Base-by-base conservation (phyloP, 208 protist species). In the Tritrichomonas foetus region DNA sequence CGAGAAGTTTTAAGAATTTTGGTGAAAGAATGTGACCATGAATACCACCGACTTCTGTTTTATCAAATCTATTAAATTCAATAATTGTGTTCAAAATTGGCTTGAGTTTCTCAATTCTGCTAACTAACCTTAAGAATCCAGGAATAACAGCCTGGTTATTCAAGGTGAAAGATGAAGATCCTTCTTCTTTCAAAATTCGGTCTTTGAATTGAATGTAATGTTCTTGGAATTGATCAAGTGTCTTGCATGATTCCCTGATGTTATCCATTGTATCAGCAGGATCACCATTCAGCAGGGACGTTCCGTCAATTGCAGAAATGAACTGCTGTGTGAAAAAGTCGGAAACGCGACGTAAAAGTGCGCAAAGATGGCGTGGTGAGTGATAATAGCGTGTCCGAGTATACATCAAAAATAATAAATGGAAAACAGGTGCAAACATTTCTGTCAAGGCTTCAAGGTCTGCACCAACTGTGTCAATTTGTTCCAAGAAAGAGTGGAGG, bases 31-130 rank as follows among this genome's bases (percentile, higher is more conserved):
- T 44, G 13, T 89, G 44, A 22, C 78, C 78, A 36, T 89, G 78
- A 47, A 89, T 89, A 89, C 78, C 78, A 39, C 78, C 78, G 39
- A 89, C 78, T 89, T 89, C 78, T 57, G 78, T 89, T 49, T 89
- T 89, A 89, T 89, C 78, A 47, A 89, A 89, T 89, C 78, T 53
- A 33, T 25, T 89, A 47, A 89, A 89, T 89, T 89, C 78, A 47
- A 89, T 89, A 47, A 89, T 89, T 53, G 78, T 89, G 14, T 53
- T 22, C 20, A 89, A 16, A 27, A 89, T 39, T 39, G 78, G 78
- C 30, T 89, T 89, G 13, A 89, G 33, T 57, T n/a, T 57, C 27
- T 89, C 47, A 20, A 89, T 57, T 39, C 78, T 41, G 3, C 44
- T 49, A 14, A 25, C 33, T 1, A 89, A 30, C 20, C 47, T 53